Evolutionary conservation across 768 basidiomycete species (phyloP).

Genomic region (Baorangia bicolor): DNA sequence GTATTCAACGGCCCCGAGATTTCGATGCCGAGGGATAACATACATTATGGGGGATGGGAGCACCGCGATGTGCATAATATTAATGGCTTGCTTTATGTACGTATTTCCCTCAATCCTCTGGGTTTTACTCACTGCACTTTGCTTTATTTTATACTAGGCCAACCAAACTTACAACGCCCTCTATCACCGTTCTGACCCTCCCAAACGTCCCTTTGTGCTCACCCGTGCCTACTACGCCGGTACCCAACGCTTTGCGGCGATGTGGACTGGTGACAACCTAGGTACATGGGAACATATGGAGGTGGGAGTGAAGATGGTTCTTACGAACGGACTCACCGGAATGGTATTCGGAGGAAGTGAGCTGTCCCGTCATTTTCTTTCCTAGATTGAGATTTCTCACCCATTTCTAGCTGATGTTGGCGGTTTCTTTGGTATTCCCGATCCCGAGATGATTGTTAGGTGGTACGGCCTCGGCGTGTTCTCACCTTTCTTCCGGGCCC

Average conservation of each 20-base stretch:
- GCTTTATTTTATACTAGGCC: slow-evolving; percentile 46
- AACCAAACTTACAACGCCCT: slow-evolving; percentile 84
- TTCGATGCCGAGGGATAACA: slow-evolving; percentile 67
- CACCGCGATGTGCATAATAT: slow-evolving; percentile 97
- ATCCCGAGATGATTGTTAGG: slow-evolving; percentile 89
- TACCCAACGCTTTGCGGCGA: slow-evolving; percentile 92
- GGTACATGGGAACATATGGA: slow-evolving; percentile 98
- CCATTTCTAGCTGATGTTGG: slow-evolving; percentile 87
- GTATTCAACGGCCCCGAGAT: slow-evolving; percentile 99
- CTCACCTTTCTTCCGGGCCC: slow-evolving; percentile 97
- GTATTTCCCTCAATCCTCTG: slow-evolving; percentile 23
- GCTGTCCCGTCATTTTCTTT: slow-evolving; percentile 30
- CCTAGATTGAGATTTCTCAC: neutral
- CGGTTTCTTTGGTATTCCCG: slow-evolving; percentile 97
- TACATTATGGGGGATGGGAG: slow-evolving; percentile 96
- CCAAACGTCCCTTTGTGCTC: slow-evolving; percentile 90
- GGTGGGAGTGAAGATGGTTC: slow-evolving; percentile 90
- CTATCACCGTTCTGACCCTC: slow-evolving; percentile 65
- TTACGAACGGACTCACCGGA: slow-evolving; percentile 85
- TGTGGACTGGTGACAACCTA: slow-evolving; percentile 99
- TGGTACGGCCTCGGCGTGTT: slow-evolving; percentile 98
- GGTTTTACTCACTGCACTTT: neutral
- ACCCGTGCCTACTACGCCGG: slow-evolving; percentile 95
- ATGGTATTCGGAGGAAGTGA: slow-evolving; percentile 90
- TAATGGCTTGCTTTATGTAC: slow-evolving; percentile 90